A percentile compares a stretch with the other conserved stretches of the same genome.
Conservation (phyloP, 2,329 filamentous ascomycete species). For the Sclerotinia glacialis region DNA sequence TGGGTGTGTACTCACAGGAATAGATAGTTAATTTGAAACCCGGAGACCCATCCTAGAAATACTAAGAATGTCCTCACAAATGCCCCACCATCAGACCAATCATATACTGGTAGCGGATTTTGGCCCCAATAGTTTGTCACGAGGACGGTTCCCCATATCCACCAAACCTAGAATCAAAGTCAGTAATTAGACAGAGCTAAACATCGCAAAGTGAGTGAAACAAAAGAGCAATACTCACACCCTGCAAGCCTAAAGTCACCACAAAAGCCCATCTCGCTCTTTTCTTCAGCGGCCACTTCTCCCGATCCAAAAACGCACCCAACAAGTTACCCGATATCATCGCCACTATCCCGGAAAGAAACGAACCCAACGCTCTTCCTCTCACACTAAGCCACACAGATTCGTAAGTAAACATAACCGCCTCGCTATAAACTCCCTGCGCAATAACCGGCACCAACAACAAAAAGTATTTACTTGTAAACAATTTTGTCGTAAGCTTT, state of each 20-base stretch:
- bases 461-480: constrained; percentile 60
- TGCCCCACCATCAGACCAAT: constrained; percentile 57
- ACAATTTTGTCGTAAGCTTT: constrained; percentile 55
- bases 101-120: constrained; percentile 55
- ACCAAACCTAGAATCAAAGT: constrained; percentile 48
- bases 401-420: constrained; percentile 70
- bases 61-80: constrained; percentile 66
- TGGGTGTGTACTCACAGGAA: constrained; percentile 52
- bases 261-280: constrained; percentile 34
- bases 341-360: constrained; percentile 66
- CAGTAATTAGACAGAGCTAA: not conserved
- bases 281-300: constrained; percentile 30
- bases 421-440: constrained; percentile 68
- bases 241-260: constrained; percentile 49
- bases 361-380: constrained; percentile 66
- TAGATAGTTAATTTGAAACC: constrained; percentile 72
- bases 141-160: constrained; percentile 67
- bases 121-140: constrained; percentile 56
- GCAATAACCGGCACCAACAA: constrained; percentile 66
- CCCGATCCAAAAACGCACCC: constrained; percentile 43
- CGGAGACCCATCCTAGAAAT: constrained; percentile 63
- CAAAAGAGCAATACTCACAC: constrained; percentile 41
- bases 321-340: constrained; percentile 64
- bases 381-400: constrained; percentile 68
- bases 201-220: not conserved